phyloP scores from a whole-genome alignment of 2,329 filamentous ascomycete species.

The Calonectria pteridis region DNA sequence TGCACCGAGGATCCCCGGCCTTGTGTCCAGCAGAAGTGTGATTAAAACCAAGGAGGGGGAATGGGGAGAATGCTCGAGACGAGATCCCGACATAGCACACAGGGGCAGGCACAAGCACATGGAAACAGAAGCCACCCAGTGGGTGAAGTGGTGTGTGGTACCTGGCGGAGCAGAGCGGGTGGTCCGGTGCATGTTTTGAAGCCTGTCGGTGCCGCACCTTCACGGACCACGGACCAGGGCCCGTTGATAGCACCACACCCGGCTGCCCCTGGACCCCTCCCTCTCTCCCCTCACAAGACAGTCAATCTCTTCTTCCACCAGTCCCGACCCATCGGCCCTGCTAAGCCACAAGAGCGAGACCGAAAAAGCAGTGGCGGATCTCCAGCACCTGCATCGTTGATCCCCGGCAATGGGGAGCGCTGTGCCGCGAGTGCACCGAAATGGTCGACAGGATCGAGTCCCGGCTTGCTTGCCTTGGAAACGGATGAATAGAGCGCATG shows the following conservation, averaged over 20 bases:
- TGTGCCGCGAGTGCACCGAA: not conserved
- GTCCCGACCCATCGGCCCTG: constrained; percentile 9
- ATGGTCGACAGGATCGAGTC: not conserved
- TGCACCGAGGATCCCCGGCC: constrained; percentile 36
- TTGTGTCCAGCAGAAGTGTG: constrained; percentile 56
- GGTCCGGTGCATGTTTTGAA: constrained; percentile 42
- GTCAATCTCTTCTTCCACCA: not conserved
- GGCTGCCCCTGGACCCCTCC: constrained; percentile 19
- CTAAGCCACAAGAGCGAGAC: constrained; percentile 30
- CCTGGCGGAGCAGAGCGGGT: constrained; percentile 40
- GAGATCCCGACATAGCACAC: constrained; percentile 35
- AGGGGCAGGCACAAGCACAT: constrained; percentile 37
- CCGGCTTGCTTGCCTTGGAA: not conserved
- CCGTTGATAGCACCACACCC: constrained; percentile 33
- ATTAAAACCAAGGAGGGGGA: constrained; percentile 60
- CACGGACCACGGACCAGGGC: constrained; percentile 35
- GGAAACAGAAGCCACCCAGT: constrained; percentile 38
- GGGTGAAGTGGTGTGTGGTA: constrained; percentile 28
- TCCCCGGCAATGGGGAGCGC: constrained; percentile 10
- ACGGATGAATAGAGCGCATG: constrained; percentile 6
- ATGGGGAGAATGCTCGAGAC: constrained; percentile 59
- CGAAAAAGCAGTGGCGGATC: constrained; percentile 16
- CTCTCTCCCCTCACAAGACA: not conserved
- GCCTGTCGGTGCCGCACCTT: constrained; percentile 40
- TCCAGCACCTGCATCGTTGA: constrained; percentile 22